These are phyloP conservation scores for Taphrina populina DNA, from an alignment of 1,139 yeast species.

Conservation along the genomic window DNA sequence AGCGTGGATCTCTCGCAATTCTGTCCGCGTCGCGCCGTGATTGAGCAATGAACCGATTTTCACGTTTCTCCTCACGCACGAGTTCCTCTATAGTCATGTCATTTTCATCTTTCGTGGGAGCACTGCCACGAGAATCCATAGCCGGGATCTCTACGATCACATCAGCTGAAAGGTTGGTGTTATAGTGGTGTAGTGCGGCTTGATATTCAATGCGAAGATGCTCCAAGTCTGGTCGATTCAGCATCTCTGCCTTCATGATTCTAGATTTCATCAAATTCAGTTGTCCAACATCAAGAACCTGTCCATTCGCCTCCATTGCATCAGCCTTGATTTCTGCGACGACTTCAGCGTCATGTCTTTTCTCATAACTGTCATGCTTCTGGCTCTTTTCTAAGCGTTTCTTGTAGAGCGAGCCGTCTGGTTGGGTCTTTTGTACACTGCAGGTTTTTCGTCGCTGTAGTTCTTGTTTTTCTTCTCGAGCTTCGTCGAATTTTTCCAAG, in stretches of 20 bases:
- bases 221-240: slow-evolving; percentile 40
- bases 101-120: slow-evolving; percentile 38
- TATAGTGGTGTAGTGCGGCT: slow-evolving; percentile 35
- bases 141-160: slow-evolving; percentile 37
- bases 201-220: slow-evolving; percentile 45
- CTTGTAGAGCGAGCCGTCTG: slow-evolving; percentile 36
- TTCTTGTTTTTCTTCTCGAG: slow-evolving; percentile 45
- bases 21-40: slow-evolving; percentile 43
- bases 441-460: slow-evolving; percentile 40
- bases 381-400: slow-evolving; percentile 32
- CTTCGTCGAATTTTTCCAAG: slow-evolving; percentile 41
- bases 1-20: slow-evolving; percentile 48
- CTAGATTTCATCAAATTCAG: slow-evolving; percentile 44
- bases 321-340: slow-evolving; percentile 19
- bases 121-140: slow-evolving; percentile 37
- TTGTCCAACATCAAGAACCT: slow-evolving; percentile 13
- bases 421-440: slow-evolving; percentile 33
- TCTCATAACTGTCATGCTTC: slow-evolving; percentile 8
- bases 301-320: slow-evolving; percentile 16
- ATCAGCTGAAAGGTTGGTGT: slow-evolving; percentile 4
- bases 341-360: slow-evolving; percentile 9
- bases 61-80: slow-evolving; percentile 47
- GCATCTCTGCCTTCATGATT: slow-evolving; percentile 47
- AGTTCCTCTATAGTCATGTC: slow-evolving; percentile 48
- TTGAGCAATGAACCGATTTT: slow-evolving; percentile 41